Evolutionary conservation across 116 monocot genomes (phyloP).

Genomic region (Papilionanthe hybrid): DNA sequence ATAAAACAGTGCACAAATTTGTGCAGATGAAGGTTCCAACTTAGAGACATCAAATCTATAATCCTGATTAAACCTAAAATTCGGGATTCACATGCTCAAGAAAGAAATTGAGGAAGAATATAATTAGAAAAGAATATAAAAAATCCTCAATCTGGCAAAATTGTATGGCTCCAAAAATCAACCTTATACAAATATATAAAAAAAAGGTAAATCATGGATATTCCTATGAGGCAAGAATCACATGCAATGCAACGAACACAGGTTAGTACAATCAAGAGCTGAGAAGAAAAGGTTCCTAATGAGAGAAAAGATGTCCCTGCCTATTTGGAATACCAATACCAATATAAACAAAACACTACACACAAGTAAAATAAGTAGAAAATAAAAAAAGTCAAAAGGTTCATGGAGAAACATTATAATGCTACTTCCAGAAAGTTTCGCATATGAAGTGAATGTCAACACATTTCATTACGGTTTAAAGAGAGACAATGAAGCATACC

Average conservation of each 20-base stretch:
- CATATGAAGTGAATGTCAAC: background rate
- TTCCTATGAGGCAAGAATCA: background rate
- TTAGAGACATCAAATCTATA: constrained; percentile 76
- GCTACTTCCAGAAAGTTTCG: background rate
- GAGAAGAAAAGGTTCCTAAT: too few species aligned
- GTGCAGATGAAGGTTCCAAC: constrained; percentile 73
- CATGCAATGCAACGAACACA: background rate
- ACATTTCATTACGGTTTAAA: background rate
- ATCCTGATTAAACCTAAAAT: constrained; percentile 48
- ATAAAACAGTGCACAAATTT: constrained; percentile 30
- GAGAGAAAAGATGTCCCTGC: too few species aligned
- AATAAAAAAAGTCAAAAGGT: background rate
- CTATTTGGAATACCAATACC: too few species aligned
- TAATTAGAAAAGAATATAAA: background rate
- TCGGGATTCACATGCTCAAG: background rate
- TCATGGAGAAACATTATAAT: too few species aligned
- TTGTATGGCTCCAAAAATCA: background rate
- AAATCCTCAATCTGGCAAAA: background rate
- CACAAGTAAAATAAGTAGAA: background rate
- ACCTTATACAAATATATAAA: background rate
- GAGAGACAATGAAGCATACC: background rate
- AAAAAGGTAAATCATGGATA: background rate
- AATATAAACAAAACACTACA: too few species aligned
- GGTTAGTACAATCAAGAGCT: too few species aligned
- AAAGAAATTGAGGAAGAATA: background rate